Evolutionary conservation across 2,329 filamentous ascomycete species (phyloP).

Genomic region (Microdochium nivale): DNA sequence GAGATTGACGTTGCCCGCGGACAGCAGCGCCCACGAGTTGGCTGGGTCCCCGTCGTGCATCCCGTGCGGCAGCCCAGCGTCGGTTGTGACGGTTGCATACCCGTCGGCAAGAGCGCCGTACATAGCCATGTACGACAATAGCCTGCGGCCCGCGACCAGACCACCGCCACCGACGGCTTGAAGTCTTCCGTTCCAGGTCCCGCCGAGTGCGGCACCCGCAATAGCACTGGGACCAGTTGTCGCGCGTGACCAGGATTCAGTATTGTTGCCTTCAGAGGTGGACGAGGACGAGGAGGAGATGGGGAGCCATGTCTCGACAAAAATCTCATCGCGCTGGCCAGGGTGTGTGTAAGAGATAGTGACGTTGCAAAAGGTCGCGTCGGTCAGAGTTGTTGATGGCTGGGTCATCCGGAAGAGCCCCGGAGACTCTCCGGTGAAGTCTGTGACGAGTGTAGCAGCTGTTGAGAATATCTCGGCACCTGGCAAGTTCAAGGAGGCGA

Average conservation of each 20-base stretch:
- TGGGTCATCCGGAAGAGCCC: neutral
- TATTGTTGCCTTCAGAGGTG: neutral
- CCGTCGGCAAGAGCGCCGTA: conserved; percentile 11
- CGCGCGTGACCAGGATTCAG: neutral
- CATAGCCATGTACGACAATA: conserved; percentile 9
- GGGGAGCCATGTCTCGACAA: conserved; percentile 5
- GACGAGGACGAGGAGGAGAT: neutral
- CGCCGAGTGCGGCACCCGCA: neutral
- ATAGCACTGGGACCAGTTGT: neutral
- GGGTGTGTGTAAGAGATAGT: conserved; percentile 6
- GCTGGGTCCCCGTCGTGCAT: neutral
- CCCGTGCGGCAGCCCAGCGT: conserved; percentile 12
- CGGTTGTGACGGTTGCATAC: conserved; percentile 16
- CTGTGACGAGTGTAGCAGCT: neutral
- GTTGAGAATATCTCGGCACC: neutral
- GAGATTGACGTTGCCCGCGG: conserved; percentile 15
- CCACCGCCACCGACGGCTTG: conserved; percentile 21
- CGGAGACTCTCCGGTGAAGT: neutral
- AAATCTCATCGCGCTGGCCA: conserved; percentile 4
- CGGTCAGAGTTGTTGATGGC: neutral
- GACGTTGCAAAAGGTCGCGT: conserved; percentile 5
- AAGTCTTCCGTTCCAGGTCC: conserved; percentile 20
- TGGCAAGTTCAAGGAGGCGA: neutral
- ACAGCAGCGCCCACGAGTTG: conserved; percentile 7
- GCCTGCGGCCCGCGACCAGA: conserved; percentile 14